A percentile compares a stretch with the other conserved stretches of the same genome.
phyloP scores from a whole-genome alignment of 192 early-diverging fungal genomes.

The Backusella westeae region DNA sequence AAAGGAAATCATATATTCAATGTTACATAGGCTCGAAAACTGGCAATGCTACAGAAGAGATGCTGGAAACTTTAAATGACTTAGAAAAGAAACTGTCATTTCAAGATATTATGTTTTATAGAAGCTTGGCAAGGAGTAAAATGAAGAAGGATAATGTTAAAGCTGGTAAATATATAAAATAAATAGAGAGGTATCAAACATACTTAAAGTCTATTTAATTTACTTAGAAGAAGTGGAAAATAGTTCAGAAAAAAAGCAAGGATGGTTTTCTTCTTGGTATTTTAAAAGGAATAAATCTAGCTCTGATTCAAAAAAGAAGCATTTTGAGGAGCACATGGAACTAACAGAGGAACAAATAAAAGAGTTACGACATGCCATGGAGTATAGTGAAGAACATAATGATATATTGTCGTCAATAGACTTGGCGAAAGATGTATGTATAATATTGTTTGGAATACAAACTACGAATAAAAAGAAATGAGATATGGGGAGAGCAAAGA shows the following conservation, averaged over 20 bases:
- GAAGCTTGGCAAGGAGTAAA: constrained; percentile 59
- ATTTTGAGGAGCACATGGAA: constrained; percentile 4
- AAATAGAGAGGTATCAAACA: not conserved
- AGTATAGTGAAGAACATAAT: constrained; percentile 66
- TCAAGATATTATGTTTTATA: constrained; percentile 78
- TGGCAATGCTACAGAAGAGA: constrained; percentile 33
- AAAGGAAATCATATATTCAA: constrained; percentile 64
- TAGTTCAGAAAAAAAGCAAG: not conserved
- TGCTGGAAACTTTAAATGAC: constrained; percentile 46
- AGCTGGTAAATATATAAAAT: constrained; percentile 25
- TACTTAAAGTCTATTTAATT: not conserved
- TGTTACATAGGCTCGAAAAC: constrained; percentile 48
- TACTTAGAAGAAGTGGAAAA: not conserved
- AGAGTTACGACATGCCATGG: constrained; percentile 77
- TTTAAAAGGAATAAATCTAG: not conserved
- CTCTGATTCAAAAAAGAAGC: not conserved
- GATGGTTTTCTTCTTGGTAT: not conserved
- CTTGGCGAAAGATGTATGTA: constrained; percentile 57
- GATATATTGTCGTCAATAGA: constrained; percentile 49
- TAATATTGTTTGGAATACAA: not conserved
- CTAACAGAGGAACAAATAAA: constrained; percentile 71
- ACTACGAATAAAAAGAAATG: not conserved
- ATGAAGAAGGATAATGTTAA: constrained; percentile 57
- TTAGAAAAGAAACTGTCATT: constrained; percentile 66
- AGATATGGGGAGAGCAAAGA: not conserved